Conservation (phyloP, 2,329 filamentous ascomycete genomes). For the Tothia fuscella region DNA sequence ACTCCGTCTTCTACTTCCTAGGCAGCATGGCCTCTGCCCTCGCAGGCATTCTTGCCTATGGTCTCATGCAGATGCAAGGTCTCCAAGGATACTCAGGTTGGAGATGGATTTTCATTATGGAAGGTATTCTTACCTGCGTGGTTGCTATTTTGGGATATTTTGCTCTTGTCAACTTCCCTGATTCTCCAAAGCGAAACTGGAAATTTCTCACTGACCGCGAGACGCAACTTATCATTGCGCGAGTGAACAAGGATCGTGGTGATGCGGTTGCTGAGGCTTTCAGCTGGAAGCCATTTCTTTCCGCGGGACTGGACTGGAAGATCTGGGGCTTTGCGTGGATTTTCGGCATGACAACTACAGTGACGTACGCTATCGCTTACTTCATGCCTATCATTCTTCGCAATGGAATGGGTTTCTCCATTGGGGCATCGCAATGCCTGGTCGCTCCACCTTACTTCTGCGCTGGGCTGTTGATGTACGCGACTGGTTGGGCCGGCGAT, state of each 20-base stretch:
- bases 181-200: slow-evolving; percentile 30
- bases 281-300: slow-evolving; percentile 35
- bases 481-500: slow-evolving; percentile 52
- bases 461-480: slow-evolving; percentile 49
- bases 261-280: slow-evolving; percentile 40
- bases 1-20: slow-evolving; percentile 58
- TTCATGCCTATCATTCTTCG: slow-evolving; percentile 66
- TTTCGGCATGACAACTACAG: slow-evolving; percentile 54
- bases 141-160: slow-evolving; percentile 30
- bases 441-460: slow-evolving; percentile 58
- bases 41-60: slow-evolving; percentile 58
- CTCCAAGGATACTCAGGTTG: slow-evolving; percentile 34
- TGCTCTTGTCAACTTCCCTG: slow-evolving; percentile 36
- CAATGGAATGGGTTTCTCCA: slow-evolving; percentile 49
- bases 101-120: slow-evolving; percentile 37
- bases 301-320: slow-evolving; percentile 37
- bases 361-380: slow-evolving; percentile 65
- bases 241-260: slow-evolving; percentile 41
- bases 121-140: slow-evolving; percentile 43
- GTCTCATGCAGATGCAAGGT: slow-evolving; percentile 53
- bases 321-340: slow-evolving; percentile 44
- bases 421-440: slow-evolving; percentile 56
- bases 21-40: slow-evolving; percentile 55
- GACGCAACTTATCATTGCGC: slow-evolving; percentile 36
- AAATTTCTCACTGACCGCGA: slow-evolving; percentile 36